phyloP scores from a whole-genome alignment of 805 yeast species.

The Tanozyma kutaoensis region DNA sequence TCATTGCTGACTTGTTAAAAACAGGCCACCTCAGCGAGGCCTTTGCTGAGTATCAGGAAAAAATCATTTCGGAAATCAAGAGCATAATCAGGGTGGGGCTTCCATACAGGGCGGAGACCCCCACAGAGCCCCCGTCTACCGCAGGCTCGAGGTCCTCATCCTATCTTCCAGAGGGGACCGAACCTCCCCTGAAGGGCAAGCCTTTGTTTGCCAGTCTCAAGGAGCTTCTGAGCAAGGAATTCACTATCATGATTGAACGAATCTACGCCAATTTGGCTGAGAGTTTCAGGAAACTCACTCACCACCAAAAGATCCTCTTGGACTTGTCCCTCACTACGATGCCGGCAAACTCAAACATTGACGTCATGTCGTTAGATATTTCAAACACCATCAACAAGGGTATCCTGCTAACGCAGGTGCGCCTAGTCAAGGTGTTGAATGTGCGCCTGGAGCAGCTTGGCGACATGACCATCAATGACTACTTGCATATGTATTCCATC shows the following conservation, averaged over 20 bases:
- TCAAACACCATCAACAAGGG: conserved; percentile 52
- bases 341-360: conserved; percentile 9
- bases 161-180: too few relatives aligned
- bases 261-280: conserved; percentile 58
- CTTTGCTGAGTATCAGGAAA: conserved; percentile 51
- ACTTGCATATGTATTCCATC: conserved; percentile 52
- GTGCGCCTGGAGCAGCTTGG: conserved; percentile 67
- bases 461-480: conserved; percentile 41
- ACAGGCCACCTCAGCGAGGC: conserved; percentile 52
- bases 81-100: conserved; percentile 54
- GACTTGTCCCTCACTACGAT: conserved; percentile 42
- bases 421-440: conserved; percentile 65
- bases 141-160: too few relatives aligned
- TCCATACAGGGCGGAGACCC: too few relatives aligned
- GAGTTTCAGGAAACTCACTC: conserved; percentile 56
- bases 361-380: conserved; percentile 53
- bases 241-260: conserved; percentile 51
- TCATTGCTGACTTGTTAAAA: conserved; percentile 43
- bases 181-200: too few relatives aligned
- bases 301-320: conserved; percentile 68
- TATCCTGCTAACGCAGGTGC: conserved; percentile 56
- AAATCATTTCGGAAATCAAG: conserved; percentile 58
- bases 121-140: too few relatives aligned
- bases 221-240: conserved; percentile 59
- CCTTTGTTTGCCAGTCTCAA: conserved; percentile 33